phyloP scores from a whole-genome alignment of 1,284 basidiomycete species.

The Sparassis latifolia region DNA sequence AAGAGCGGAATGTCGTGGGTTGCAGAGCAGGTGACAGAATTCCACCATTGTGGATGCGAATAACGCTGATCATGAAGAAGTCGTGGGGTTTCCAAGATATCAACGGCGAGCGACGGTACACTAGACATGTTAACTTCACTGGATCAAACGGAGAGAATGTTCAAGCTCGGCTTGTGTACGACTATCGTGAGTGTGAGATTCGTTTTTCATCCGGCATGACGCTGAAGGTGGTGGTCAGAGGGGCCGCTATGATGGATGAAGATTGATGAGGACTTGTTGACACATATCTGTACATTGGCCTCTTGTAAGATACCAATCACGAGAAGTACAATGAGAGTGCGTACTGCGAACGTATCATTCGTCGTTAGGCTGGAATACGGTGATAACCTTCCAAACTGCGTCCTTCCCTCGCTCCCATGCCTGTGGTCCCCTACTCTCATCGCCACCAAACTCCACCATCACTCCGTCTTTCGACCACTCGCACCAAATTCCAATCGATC shows the following conservation, averaged over 20 bases:
- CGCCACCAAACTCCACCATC: constrained; percentile 79
- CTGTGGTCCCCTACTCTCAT: constrained; percentile 67
- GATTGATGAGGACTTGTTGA: too few species aligned
- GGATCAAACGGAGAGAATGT: constrained; percentile 56
- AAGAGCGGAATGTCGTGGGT: constrained; percentile 32
- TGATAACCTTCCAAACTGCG: constrained; percentile 69
- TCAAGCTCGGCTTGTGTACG: constrained; percentile 54
- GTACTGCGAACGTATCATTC: not conserved
- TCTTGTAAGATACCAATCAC: not conserved
- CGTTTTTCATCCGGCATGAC: not conserved
- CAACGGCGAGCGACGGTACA: constrained; percentile 53
- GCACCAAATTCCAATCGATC: constrained; percentile 87
- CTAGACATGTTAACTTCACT: constrained; percentile 59
- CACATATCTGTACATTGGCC: too few species aligned
- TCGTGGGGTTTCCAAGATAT: constrained; percentile 67
- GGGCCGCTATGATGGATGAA: not conserved
- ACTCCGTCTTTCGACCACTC: constrained; percentile 81
- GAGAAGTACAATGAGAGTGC: not conserved
- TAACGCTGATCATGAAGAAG: constrained; percentile 27
- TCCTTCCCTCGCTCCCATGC: constrained; percentile 84
- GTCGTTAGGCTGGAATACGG: constrained; percentile 45
- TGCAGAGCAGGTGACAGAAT: constrained; percentile 28
- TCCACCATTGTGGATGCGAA: not conserved
- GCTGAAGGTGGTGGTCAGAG: not conserved
- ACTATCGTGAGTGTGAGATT: constrained; percentile 42